A percentile compares a stretch with the other conserved stretches of the same genome.
These are phyloP conservation scores for Alliaria petiolata DNA, from an alignment of 345 rosid genomes.

Conservation along the genomic window DNA sequence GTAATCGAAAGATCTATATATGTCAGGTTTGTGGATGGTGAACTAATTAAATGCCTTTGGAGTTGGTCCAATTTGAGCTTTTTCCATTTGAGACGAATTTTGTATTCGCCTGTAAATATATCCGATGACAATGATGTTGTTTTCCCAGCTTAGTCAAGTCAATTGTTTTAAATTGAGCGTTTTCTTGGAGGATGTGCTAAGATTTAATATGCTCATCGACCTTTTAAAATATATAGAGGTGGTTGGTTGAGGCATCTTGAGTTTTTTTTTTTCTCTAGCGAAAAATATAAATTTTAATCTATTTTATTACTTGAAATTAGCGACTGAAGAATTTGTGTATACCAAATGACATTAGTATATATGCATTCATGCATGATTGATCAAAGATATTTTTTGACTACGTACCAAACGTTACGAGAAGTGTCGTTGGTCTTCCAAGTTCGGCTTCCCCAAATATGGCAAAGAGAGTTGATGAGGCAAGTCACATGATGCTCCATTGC, in stretches of 20 bases:
- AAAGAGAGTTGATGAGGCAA: conserved; percentile 31
- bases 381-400: background rate
- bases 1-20: background rate
- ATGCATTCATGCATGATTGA: background rate
- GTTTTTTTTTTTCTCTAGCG: background rate
- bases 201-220: background rate
- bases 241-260: background rate
- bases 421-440: conserved; percentile 36
- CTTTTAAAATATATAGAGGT: background rate
- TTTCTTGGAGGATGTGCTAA: background rate
- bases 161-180: background rate
- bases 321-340: background rate
- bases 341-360: background rate
- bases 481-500: conserved; percentile 35
- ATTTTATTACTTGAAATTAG: background rate
- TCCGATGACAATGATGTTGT: background rate
- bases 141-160: background rate
- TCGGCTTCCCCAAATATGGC: conserved; percentile 36
- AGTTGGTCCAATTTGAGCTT: background rate
- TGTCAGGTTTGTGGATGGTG: conserved; percentile 9
- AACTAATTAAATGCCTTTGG: conserved; percentile 14
- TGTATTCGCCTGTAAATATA: background rate
- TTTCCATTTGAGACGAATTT: background rate
- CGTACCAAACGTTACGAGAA: conserved; percentile 38
- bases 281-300: background rate